Conservation (phyloP, 257 asterid genomes). For the Cruciata laevipes region DNA sequence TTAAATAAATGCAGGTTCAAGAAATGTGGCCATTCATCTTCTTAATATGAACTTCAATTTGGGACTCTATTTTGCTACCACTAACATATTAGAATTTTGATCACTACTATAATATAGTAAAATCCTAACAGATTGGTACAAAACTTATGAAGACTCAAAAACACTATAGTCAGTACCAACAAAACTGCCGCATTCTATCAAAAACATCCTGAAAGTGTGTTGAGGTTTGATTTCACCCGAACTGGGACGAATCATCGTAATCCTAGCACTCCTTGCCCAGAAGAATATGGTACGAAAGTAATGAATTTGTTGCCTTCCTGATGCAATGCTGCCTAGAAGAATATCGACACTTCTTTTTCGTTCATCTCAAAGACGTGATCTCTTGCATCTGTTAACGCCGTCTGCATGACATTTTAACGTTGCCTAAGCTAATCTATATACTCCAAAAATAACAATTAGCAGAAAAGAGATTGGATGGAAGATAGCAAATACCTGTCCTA, state of each 20-base stretch:
- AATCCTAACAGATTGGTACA: neutral
- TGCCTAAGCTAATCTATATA: slow-evolving; percentile 1
- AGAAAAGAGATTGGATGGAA: neutral
- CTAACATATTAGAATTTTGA: neutral
- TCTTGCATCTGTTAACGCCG: slow-evolving; percentile 83
- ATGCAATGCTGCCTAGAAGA: slow-evolving; percentile 40
- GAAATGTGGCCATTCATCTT: too few relatives aligned
- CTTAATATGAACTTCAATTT: neutral
- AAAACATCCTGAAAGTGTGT: slow-evolving; percentile 23
- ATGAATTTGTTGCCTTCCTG: neutral
- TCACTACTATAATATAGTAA: neutral
- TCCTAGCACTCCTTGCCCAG: too few relatives aligned
- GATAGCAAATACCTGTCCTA: slow-evolving; percentile 60
- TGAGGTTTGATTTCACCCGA: neutral
- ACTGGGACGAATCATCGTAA: neutral
- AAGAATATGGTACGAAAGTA: neutral
- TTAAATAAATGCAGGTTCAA: neutral
- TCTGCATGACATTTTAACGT: slow-evolving; percentile 45
- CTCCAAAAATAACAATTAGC: neutral
- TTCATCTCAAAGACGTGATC: slow-evolving; percentile 94
- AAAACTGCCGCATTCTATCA: slow-evolving; percentile 17
- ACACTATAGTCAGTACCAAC: neutral
- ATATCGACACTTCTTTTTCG: slow-evolving; percentile 69
- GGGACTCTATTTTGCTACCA: neutral
- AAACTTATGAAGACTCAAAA: neutral